Evolutionary conservation across 225 moss, liverwort and hornwort genomes (phyloP), one percentile per base, ranked within the genome.

Genomic region (Thuidium tamariscinum): DNA sequence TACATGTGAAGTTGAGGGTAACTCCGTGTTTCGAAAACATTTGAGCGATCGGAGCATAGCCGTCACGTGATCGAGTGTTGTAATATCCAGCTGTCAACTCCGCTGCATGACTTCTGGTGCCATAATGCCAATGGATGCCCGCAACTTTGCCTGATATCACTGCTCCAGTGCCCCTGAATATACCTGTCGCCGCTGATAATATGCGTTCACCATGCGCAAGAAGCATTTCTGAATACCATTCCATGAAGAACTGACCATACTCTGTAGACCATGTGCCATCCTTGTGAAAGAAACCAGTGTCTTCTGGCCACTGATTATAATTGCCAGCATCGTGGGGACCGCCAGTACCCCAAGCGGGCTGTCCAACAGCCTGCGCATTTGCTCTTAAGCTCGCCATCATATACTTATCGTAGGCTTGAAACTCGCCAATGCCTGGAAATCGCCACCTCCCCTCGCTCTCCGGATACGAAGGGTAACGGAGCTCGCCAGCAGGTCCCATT

Each of bases 401-500:
- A 14, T 92, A 94, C 83, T 95, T 95, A 56, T 95, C 95, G 52
- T 82, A 95, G 29, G 93, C 89, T 82, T 95, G 95, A 48, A 95
- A 95, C 88, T 95, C 94, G 44, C 95, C 95, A 61, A 95, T 95
- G 22, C 94, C 95, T 37, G 95, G 95, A 75, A 95, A 95, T 51
- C 88, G 91, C 95, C 95, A 95, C 71, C 73, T 89, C 5, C 95
- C 92, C 68, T 95, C 92, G 17, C 89, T 92, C 80, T 95, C 95
- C 16, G 95, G 95, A 83, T 95, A 95, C 5, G 93, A 91, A 34
- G 95, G 95, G 75, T 93, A 95, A 34, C 95, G 89, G 37, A 95
- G 93, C 74, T 95, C 95, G 46, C 95, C 95, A 30, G 95, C 95
- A 73, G 95, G 95, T 74, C 95, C 95, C 95, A 95, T 95, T 61